Conservation (phyloP, 2,329 filamentous ascomycete species). For the Fusarium acutatum region DNA sequence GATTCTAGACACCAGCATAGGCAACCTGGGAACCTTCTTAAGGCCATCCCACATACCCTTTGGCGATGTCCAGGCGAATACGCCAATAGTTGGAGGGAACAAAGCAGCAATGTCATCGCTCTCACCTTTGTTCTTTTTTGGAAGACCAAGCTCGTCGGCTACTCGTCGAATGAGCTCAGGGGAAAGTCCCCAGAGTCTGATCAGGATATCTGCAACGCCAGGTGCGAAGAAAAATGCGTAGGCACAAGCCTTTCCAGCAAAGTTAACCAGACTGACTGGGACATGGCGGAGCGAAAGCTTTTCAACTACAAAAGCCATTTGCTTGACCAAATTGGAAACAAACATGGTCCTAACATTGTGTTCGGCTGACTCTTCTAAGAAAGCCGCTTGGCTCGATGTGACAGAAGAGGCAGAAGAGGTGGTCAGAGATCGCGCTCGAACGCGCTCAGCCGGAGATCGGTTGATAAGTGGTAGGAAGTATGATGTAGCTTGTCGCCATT, state of each 20-base stretch:
- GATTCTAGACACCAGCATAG: conserved; percentile 75
- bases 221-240: conserved; percentile 95
- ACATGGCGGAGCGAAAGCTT: conserved; percentile 83
- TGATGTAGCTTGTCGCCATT: conserved; percentile 82
- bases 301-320: conserved; percentile 87
- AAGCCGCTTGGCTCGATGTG: conserved; percentile 69
- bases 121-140: conserved; percentile 62
- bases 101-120: conserved; percentile 72
- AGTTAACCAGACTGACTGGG: conserved; percentile 75
- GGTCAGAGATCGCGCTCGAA: conserved; percentile 57
- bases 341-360: conserved; percentile 92
- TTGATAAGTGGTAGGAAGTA: conserved; percentile 70
- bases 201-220: conserved; percentile 82
- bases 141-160: conserved; percentile 72
- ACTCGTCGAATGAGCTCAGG: conserved; percentile 75
- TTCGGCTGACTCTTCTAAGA: conserved; percentile 73
- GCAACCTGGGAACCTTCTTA: conserved; percentile 70
- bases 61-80: conserved; percentile 65
- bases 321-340: conserved; percentile 79
- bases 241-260: conserved; percentile 88
- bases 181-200: conserved; percentile 81
- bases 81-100: conserved; percentile 73
- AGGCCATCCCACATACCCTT: conserved; percentile 63
- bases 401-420: conserved; percentile 67
- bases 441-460: conserved; percentile 58